Evolutionary conservation across 176 grass and related monocot species (phyloP).

Genomic region (Cenchrus purpureus): DNA sequence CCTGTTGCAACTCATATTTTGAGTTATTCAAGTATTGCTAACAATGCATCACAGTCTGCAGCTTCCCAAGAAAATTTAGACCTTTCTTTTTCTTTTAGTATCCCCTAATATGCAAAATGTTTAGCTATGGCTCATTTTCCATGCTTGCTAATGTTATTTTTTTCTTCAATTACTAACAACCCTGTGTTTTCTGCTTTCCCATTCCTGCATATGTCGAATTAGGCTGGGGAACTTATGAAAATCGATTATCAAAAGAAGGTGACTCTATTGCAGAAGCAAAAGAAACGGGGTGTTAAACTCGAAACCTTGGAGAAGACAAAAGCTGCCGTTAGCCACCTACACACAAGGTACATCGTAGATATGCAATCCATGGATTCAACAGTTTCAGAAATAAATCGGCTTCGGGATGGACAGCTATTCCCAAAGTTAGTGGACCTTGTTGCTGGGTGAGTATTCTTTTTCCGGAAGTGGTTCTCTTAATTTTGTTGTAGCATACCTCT

Average conservation of each 20-base stretch:
- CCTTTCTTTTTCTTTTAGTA: slow-evolving; percentile 1
- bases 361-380: slow-evolving; percentile 98
- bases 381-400: slow-evolving; percentile 80
- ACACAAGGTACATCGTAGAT: slow-evolving; percentile 94
- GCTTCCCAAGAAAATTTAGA: slow-evolving; percentile 29
- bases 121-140: slow-evolving; percentile 8
- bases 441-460: slow-evolving; percentile 68
- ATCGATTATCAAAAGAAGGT: slow-evolving; percentile 98
- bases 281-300: slow-evolving; percentile 70
- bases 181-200: slow-evolving; percentile 30
- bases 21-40: not conserved
- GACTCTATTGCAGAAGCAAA: slow-evolving; percentile 84
- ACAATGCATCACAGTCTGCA: not conserved
- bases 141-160: not conserved
- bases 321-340: slow-evolving; percentile 92
- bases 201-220: slow-evolving; percentile 33
- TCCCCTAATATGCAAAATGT: not conserved
- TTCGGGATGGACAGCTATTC: slow-evolving; percentile 77
- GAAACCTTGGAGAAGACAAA: slow-evolving; percentile 94
- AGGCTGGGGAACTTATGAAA: slow-evolving; percentile 97
- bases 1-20: not conserved
- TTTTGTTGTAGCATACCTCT: slow-evolving; percentile 19
- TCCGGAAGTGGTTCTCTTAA: slow-evolving; percentile 2
- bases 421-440: slow-evolving; percentile 75
- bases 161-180: slow-evolving; percentile 7